Evolutionary conservation across 306 rosid species (phyloP).

Genomic region (Dalbergia cochinchinensis): DNA sequence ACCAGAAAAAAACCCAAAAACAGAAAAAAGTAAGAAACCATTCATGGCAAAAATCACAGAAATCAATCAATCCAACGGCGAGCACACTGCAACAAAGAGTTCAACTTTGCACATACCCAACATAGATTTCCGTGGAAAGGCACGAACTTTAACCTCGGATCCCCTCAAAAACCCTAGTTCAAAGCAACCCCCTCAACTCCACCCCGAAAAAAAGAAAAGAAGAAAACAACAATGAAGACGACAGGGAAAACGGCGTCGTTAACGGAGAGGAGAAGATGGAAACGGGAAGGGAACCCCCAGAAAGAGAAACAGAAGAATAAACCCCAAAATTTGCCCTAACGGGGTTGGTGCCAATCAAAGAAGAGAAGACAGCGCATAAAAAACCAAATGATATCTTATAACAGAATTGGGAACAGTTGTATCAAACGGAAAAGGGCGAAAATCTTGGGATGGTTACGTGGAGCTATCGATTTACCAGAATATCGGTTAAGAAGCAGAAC

Average conservation of each 20-base stretch:
- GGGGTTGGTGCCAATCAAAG: constrained; percentile 19
- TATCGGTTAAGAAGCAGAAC: constrained; percentile 40
- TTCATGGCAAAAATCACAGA: background rate
- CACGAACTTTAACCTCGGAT: constrained; percentile 49
- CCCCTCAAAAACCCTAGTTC: constrained; percentile 54
- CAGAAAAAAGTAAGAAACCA: background rate
- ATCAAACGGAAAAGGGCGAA: constrained; percentile 29
- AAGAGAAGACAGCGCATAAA: constrained; percentile 34
- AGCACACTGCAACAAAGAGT: constrained; percentile 27
- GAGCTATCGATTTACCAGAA: constrained; percentile 51
- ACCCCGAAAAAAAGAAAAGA: constrained; percentile 18
- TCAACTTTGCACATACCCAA: constrained; percentile 38
- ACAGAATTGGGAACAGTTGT: constrained; percentile 31
- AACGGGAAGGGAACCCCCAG: constrained; percentile 43
- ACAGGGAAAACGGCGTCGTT: constrained; percentile 41
- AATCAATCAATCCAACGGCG: constrained; percentile 43
- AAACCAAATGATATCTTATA: background rate
- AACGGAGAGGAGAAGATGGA: constrained; percentile 35
- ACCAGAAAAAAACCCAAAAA: constrained; percentile 13
- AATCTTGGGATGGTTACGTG: constrained; percentile 67
- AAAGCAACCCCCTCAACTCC: constrained; percentile 43
- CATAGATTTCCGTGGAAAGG: constrained; percentile 37
- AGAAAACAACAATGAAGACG: background rate
- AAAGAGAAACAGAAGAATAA: constrained; percentile 2
- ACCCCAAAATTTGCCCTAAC: constrained; percentile 33